Percentiles rank a stretch among this genome's conserved stretches.
phyloP scores from a whole-genome alignment of 176 grass and related monocot species.

The Thinopyrum elongatum region DNA sequence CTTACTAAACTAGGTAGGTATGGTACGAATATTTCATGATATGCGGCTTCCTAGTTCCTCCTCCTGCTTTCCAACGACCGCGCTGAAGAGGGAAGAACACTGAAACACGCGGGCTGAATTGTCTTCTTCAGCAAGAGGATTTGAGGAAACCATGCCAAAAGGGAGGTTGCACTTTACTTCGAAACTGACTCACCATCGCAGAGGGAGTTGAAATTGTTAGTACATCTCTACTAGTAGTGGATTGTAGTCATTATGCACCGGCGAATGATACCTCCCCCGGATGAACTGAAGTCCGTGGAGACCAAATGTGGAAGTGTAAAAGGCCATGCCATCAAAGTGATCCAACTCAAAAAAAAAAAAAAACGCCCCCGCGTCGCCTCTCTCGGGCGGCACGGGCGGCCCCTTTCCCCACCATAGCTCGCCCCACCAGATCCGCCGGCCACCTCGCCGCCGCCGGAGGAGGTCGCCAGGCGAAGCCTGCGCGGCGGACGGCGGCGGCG shows the following conservation, averaged over 20 bases:
- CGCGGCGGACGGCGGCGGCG: too few relatives aligned
- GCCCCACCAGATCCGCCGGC: too few relatives aligned
- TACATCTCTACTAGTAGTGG: not conserved
- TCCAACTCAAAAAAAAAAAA: too few relatives aligned
- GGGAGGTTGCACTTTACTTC: slow-evolving; percentile 20
- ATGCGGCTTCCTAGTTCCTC: not conserved
- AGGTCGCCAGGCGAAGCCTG: too few relatives aligned
- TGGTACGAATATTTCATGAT: not conserved
- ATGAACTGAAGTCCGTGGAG: not conserved
- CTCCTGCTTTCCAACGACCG: slow-evolving; percentile 29
- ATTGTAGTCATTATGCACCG: slow-evolving; percentile 30
- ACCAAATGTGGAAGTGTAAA: not conserved
- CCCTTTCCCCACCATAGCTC: too few relatives aligned
- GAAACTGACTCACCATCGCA: not conserved
- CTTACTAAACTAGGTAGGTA: too few relatives aligned
- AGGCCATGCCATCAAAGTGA: not conserved
- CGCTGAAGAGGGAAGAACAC: not conserved
- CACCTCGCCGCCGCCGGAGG: too few relatives aligned
- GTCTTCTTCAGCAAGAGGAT: slow-evolving; percentile 15
- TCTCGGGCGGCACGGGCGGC: too few relatives aligned
- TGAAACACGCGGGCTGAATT: not conserved
- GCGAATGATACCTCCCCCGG: slow-evolving; percentile 44
- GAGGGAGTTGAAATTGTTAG: not conserved
- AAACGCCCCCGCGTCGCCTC: too few relatives aligned
- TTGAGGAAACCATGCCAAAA: slow-evolving; percentile 21